These are phyloP conservation scores for Fusarium algeriense DNA, from an alignment of 2,329 filamentous ascomycete species.

Conservation along the genomic window DNA sequence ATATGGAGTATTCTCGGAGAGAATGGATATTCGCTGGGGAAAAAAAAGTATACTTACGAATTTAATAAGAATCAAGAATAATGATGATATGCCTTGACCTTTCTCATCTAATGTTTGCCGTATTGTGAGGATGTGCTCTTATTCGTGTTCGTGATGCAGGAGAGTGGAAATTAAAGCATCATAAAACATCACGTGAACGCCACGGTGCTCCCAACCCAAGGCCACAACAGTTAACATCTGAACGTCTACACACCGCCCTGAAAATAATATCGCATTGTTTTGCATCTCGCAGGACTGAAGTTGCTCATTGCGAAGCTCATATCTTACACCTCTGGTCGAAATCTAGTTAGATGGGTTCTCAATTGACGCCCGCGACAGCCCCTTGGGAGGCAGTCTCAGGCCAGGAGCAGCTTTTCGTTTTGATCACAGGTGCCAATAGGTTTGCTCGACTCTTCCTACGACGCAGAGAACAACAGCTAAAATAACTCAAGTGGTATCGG, in stretches of 20 bases:
- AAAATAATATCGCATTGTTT: not conserved
- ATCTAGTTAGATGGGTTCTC: slow-evolving; percentile 34
- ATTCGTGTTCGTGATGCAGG: slow-evolving; percentile 35
- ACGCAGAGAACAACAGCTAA: slow-evolving; percentile 12
- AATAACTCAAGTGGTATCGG: slow-evolving; percentile 78
- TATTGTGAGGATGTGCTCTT: slow-evolving; percentile 14
- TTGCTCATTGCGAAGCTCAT: not conserved
- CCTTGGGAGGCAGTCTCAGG: slow-evolving; percentile 55
- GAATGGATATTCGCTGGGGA: slow-evolving; percentile 7
- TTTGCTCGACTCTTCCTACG: slow-evolving; percentile 52
- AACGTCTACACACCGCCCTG: slow-evolving; percentile 21
- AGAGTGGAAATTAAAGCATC: slow-evolving; percentile 32
- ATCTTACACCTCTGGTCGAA: not conserved
- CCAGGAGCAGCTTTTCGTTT: slow-evolving; percentile 68
- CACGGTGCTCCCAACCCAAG: not conserved
- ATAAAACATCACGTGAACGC: slow-evolving; percentile 28
- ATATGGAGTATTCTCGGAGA: slow-evolving; percentile 31
- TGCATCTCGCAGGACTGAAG: not conserved
- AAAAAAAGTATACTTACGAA: slow-evolving; percentile 9
- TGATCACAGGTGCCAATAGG: slow-evolving; percentile 92
- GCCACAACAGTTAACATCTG: not conserved
- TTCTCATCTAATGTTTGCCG: not conserved
- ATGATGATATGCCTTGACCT: slow-evolving; percentile 13
- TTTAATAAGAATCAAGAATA: slow-evolving; percentile 40
- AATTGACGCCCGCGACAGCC: slow-evolving; percentile 36